phyloP scores from a whole-genome alignment of 306 rosid genomes.

The Prunus dulcis region DNA sequence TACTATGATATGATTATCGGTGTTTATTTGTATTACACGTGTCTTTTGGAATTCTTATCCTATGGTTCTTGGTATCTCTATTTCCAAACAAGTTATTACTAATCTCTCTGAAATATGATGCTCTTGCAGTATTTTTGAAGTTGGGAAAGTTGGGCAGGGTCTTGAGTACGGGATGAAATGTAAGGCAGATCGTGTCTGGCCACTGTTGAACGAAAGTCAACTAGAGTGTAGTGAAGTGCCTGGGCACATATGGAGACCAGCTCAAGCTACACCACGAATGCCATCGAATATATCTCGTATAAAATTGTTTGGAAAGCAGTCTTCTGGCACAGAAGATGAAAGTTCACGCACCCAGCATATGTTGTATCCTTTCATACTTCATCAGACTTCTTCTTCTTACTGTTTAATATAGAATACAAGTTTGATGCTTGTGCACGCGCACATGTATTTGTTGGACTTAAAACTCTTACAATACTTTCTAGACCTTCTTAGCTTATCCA shows the following conservation, averaged over 20 bases:
- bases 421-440: background rate
- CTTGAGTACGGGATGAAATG: slow-evolving; percentile 32
- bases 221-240: slow-evolving; percentile 32
- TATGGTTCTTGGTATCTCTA: slow-evolving; percentile 7
- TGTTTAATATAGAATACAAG: background rate
- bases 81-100: slow-evolving; percentile 25
- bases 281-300: slow-evolving; percentile 64
- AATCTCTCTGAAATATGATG: slow-evolving; percentile 38
- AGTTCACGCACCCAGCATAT: slow-evolving; percentile 42
- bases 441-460: background rate
- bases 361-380: slow-evolving; percentile 61
- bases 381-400: background rate
- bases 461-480: background rate
- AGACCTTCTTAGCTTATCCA: background rate
- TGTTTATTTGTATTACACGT: slow-evolving; percentile 10
- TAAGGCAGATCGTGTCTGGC: slow-evolving; percentile 54
- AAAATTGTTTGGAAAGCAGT: slow-evolving; percentile 46
- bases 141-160: slow-evolving; percentile 47
- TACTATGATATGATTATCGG: background rate
- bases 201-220: slow-evolving; percentile 29
- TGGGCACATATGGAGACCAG: slow-evolving; percentile 45
- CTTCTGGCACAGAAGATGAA: slow-evolving; percentile 25
- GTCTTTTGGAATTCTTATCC: background rate
- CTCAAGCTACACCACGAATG: slow-evolving; percentile 42
- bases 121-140: slow-evolving; percentile 59